Conservation (phyloP, 2,329 filamentous ascomycete species). For the Pseudogymnoascus sp. region DNA sequence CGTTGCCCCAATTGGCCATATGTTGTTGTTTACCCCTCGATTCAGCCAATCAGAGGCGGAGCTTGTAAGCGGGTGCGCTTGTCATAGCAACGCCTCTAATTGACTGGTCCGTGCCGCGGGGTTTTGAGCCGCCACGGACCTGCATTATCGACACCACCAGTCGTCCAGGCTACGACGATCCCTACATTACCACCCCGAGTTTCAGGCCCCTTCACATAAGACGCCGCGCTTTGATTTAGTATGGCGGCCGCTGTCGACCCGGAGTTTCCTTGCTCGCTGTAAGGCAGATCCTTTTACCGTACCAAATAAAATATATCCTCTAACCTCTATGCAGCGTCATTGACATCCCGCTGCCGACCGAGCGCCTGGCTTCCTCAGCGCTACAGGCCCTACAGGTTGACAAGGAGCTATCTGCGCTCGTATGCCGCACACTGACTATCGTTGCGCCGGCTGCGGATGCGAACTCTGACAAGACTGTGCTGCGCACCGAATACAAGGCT, state of each 20-base stretch:
- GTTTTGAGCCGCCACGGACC: conserved; percentile 5
- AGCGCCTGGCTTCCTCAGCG: conserved; percentile 69
- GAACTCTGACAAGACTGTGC: conserved; percentile 40
- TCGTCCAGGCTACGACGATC: conserved; percentile 6
- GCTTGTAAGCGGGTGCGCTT: background rate
- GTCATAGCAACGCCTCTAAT: conserved; percentile 11
- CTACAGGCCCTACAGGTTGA: conserved; percentile 74
- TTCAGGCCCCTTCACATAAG: background rate
- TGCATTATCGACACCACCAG: conserved; percentile 7
- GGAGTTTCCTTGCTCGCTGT: conserved; percentile 58
- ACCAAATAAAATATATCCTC: background rate
- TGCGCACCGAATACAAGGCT: conserved; percentile 72
- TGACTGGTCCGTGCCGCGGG: background rate
- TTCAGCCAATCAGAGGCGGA: background rate
- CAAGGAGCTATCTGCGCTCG: conserved; percentile 77
- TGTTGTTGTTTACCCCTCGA: conserved; percentile 11
- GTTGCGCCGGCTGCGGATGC: conserved; percentile 25
- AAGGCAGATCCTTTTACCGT: conserved; percentile 27
- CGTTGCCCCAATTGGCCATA: conserved; percentile 9
- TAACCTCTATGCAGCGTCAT: conserved; percentile 19
- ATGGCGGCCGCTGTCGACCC: conserved; percentile 28
- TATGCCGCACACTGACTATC: conserved; percentile 63
- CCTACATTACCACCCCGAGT: background rate
- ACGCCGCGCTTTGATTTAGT: background rate
- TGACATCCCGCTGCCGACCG: conserved; percentile 62